Base-by-base conservation (phyloP, 306 rosid species). In the Lotus japonicus region DNA sequence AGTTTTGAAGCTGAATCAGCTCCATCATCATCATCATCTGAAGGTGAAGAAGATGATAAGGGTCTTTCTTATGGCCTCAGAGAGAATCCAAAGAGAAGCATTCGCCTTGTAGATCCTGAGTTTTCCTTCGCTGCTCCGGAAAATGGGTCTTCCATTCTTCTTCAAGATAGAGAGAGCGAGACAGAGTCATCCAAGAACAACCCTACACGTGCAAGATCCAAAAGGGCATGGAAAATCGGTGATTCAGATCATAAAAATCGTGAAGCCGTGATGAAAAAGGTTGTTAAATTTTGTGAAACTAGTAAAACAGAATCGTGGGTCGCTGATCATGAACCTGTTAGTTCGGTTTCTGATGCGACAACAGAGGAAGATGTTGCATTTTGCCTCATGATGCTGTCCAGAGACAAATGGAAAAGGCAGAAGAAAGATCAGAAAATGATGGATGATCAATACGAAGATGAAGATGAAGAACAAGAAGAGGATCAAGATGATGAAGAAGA, bases 91-190 rank as follows among this genome's bases (percentile, higher is more conserved):
- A 94, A 94, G 69, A 58, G 88, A 35, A 88, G 92, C 81, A 59
- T 94, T 73, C 85, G 85, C 0, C 39, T 83, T 13, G 87, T 64
- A 31, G 87, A 89, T 92, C 97, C 84, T n/a, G 94, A 86, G 12
- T 88, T 89, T 23, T 79, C 95, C 2, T 82, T 83, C 11, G 60
- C 64, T 9, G 51, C 55, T 8, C 74, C 77, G 0, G 87, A 82
- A 44, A 68, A 86, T 5, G 92, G 80, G 4, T 89, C 94, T 0
- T 78, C 88, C 35, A 77, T 94, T 63, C 91, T 94, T 63, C 91
- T 88, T 61, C 97, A 88, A 18, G 98, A 94, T 61, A 56, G 91
- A 70, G 98, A 88, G 73, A 94, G 98, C 72, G 98, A 90, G 76
- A 83, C 94, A 0, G 98, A 94, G 83, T 90, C 98, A 0, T 88